phyloP scores from a whole-genome alignment of 1,139 yeast species.

The Debaryomycetaceae sp. region DNA sequence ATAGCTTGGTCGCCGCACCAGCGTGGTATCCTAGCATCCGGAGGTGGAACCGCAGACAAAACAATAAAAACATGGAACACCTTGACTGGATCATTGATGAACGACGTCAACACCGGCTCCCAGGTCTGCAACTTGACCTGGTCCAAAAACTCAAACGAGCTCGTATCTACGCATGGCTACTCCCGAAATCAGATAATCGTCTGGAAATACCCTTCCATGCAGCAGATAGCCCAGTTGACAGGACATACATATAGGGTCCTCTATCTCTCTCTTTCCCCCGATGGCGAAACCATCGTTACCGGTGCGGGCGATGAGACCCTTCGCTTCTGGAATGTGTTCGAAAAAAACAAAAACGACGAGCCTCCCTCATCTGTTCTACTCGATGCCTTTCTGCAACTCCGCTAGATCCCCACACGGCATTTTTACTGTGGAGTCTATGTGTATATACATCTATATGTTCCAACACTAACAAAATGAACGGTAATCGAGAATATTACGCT shows the following conservation, averaged over 20 bases:
- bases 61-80: conserved; percentile 93
- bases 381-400: conserved; percentile 76
- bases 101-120: conserved; percentile 88
- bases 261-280: conserved; percentile 90
- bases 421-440: background rate
- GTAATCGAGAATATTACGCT: background rate
- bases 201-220: conserved; percentile 94
- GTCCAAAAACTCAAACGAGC: conserved; percentile 89
- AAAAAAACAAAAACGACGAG: conserved; percentile 59
- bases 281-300: conserved; percentile 96
- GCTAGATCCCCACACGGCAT: conserved; percentile 31
- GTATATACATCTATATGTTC: background rate
- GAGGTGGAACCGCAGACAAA: conserved; percentile 97
- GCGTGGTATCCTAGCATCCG: conserved; percentile 87
- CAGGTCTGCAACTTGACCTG: conserved; percentile 94
- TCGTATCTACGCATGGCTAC: conserved; percentile 94
- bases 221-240: conserved; percentile 87
- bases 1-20: conserved; percentile 98
- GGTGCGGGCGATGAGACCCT: conserved; percentile 99
- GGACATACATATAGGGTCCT: conserved; percentile 94
- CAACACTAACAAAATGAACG: background rate
- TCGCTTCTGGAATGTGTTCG: conserved; percentile 90
- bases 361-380: conserved; percentile 63
- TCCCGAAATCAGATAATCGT: conserved; percentile 86
- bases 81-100: conserved; percentile 65